These are phyloP conservation scores for Pythium aristosporum DNA, from an alignment of 352 stramenopile genomes.

Conservation along the genomic window DNA sequence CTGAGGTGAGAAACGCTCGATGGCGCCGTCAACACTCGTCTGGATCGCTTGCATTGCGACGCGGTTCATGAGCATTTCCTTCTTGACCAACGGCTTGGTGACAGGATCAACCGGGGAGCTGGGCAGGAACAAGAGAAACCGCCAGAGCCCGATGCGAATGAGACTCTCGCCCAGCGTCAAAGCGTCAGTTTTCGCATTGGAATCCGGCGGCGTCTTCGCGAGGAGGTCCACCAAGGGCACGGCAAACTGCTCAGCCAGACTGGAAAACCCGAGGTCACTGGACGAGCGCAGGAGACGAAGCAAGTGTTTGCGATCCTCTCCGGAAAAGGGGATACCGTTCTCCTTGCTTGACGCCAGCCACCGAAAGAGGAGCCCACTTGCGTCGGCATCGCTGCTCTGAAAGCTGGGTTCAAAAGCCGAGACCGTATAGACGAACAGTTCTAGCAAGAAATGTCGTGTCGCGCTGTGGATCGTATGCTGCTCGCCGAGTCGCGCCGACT, in stretches of 20 bases:
- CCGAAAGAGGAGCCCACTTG: conserved; percentile 3
- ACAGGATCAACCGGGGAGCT: conserved; percentile 95
- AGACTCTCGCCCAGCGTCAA: conserved; percentile 67
- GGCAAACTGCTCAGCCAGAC: conserved; percentile 19
- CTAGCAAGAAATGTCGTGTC: conserved; percentile 10
- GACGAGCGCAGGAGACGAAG: conserved; percentile 24
- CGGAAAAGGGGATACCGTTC: background rate
- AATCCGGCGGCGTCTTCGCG: background rate
- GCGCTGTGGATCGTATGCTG: background rate
- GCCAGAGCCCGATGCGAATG: conserved; percentile 91
- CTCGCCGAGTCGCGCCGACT: background rate
- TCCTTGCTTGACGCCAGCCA: conserved; percentile 8
- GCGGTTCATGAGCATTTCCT: conserved; percentile 88
- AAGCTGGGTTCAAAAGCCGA: conserved; percentile 23
- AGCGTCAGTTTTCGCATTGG: background rate
- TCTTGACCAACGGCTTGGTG: conserved; percentile 92
- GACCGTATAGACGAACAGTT: conserved; percentile 30
- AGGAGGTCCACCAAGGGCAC: conserved; percentile 15
- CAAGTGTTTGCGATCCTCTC: conserved; percentile 15
- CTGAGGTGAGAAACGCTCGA: conserved; percentile 52
- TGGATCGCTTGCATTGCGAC: conserved; percentile 75
- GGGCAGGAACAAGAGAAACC: conserved; percentile 92
- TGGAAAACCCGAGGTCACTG: conserved; percentile 15
- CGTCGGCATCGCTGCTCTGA: background rate
- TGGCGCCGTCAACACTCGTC: conserved; percentile 51